Conservation (phyloP, 2,329 filamentous ascomycete genomes). For the Akanthomyces muscarius region DNA sequence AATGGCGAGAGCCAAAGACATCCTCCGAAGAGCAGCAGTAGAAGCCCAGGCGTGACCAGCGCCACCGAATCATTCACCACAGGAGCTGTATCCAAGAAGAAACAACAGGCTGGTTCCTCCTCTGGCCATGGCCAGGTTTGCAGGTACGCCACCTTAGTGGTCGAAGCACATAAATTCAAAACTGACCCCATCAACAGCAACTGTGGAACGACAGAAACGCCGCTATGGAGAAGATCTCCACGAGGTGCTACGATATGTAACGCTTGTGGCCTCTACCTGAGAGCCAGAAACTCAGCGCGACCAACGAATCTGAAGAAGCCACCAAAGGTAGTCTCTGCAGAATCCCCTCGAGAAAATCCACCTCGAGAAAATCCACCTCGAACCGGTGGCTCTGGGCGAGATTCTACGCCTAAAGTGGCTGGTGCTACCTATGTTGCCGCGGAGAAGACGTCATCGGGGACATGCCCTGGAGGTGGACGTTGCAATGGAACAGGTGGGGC, state of each 20-base stretch:
- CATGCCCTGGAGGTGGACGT: slow-evolving; percentile 88
- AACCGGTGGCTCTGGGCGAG: slow-evolving; percentile 35
- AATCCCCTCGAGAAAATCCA: too few relatives aligned
- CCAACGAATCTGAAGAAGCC: slow-evolving; percentile 87
- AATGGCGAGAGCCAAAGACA: slow-evolving; percentile 23
- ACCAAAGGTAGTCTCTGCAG: slow-evolving; percentile 45
- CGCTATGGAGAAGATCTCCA: slow-evolving; percentile 92
- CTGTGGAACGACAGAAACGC: slow-evolving; percentile 89
- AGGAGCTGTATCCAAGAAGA: slow-evolving; percentile 11
- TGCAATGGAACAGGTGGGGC: slow-evolving; percentile 97
- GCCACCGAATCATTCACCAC: slow-evolving; percentile 21
- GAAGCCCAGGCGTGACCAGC: slow-evolving; percentile 26
- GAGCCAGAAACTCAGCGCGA: slow-evolving; percentile 85
- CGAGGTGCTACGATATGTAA: slow-evolving; percentile 96
- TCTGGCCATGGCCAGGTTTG: slow-evolving; percentile 17
- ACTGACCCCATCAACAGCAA: slow-evolving; percentile 57
- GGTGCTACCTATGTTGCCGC: slow-evolving; percentile 71
- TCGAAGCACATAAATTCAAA: not conserved
- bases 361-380: slow-evolving; percentile 41
- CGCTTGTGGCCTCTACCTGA: slow-evolving; percentile 90
- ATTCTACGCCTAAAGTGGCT: slow-evolving; percentile 38
- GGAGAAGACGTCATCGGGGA: slow-evolving; percentile 72
- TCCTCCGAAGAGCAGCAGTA: slow-evolving; percentile 24
- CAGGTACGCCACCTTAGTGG: slow-evolving; percentile 6
- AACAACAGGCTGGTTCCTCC: slow-evolving; percentile 11